A percentile compares a stretch with the other conserved stretches of the same genome.
Conservation (phyloP, 805 yeast species). For the Starmerella davenportii region DNA sequence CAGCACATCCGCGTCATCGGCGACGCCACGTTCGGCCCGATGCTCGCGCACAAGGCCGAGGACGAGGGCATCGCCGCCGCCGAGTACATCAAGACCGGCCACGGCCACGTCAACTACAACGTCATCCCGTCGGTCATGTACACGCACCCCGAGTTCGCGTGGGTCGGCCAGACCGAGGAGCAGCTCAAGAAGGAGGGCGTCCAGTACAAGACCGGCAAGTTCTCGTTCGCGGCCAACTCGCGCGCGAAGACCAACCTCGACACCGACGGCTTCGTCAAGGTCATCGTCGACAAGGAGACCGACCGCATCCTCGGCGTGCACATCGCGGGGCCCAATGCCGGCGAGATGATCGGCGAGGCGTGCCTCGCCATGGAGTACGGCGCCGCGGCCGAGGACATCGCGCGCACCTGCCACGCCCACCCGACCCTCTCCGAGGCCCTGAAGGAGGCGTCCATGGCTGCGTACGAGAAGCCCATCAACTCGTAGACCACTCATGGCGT, state of each 20-base stretch:
- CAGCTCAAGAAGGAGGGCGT: slow-evolving; percentile 85
- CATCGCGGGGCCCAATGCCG: slow-evolving; percentile 95
- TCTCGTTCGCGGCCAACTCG: slow-evolving; percentile 97
- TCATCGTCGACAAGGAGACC: slow-evolving; percentile 90
- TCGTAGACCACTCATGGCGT: slow-evolving; percentile 27
- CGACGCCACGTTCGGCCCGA: slow-evolving; percentile 95
- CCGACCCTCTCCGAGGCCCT: slow-evolving; percentile 96
- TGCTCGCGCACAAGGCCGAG: slow-evolving; percentile 99
- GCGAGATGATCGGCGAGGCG: slow-evolving; percentile 99
- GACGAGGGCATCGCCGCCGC: slow-evolving; percentile 99
- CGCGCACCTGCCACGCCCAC: slow-evolving; percentile 96
- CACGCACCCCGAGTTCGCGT: slow-evolving; percentile 98
- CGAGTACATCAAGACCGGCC: slow-evolving; percentile 81
- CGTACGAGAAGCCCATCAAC: slow-evolving; percentile 82
- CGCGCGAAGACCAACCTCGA: slow-evolving; percentile 97
- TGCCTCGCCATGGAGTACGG: slow-evolving; percentile 97
- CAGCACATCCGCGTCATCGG: slow-evolving; percentile 95
- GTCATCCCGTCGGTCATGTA: slow-evolving; percentile 98
- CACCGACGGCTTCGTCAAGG: slow-evolving; percentile 93
- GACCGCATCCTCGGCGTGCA: slow-evolving; percentile 93
- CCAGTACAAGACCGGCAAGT: slow-evolving; percentile 84
- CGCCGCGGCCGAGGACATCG: slow-evolving; percentile 93
- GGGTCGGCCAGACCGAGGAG: slow-evolving; percentile 96
- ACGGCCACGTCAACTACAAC: slow-evolving; percentile 95
- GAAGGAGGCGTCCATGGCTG: slow-evolving; percentile 92